Percentiles rank a stretch among this genome's conserved stretches.
phyloP scores from a whole-genome alignment of 2,329 filamentous ascomycete species.

The Penicillium sp. region DNA sequence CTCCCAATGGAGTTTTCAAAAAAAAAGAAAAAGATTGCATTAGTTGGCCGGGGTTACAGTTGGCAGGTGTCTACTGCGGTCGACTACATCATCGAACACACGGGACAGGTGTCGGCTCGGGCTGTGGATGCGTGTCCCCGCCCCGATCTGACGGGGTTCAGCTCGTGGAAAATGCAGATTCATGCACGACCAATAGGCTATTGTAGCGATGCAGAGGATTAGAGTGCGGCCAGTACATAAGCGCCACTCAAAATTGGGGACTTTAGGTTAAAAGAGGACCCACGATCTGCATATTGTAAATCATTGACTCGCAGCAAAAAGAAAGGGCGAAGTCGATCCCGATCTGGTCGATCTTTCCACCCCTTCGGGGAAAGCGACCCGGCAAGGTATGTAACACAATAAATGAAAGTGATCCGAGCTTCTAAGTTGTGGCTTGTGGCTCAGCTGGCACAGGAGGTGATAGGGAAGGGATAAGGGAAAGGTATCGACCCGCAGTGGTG shows the following conservation, averaged over 20 bases:
- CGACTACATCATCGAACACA: conserved; percentile 1
- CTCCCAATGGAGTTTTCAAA: background rate
- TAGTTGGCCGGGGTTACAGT: background rate
- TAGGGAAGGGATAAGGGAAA: background rate
- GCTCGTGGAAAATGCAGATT: conserved; percentile 1
- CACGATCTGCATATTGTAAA: background rate
- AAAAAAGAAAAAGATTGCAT: background rate
- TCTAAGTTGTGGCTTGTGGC: conserved; percentile 23
- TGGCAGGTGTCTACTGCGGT: background rate
- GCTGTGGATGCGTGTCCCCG: background rate
- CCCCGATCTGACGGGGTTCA: conserved; percentile 1
- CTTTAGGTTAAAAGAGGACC: background rate
- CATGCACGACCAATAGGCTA: conserved; percentile 3
- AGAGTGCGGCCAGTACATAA: background rate
- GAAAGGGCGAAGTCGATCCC: background rate
- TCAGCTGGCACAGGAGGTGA: conserved; percentile 9
- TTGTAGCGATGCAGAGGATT: background rate
- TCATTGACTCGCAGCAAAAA: background rate
- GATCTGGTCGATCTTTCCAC: background rate
- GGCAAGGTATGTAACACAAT: background rate
- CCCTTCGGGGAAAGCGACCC: background rate
- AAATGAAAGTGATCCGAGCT: conserved; percentile 11
- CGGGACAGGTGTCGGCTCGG: background rate
- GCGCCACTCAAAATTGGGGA: conserved; percentile 1
- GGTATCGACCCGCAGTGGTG: conserved; percentile 3